phyloP scores from a whole-genome alignment of 208 protist genomes.

The Crithidia bombi region DNA sequence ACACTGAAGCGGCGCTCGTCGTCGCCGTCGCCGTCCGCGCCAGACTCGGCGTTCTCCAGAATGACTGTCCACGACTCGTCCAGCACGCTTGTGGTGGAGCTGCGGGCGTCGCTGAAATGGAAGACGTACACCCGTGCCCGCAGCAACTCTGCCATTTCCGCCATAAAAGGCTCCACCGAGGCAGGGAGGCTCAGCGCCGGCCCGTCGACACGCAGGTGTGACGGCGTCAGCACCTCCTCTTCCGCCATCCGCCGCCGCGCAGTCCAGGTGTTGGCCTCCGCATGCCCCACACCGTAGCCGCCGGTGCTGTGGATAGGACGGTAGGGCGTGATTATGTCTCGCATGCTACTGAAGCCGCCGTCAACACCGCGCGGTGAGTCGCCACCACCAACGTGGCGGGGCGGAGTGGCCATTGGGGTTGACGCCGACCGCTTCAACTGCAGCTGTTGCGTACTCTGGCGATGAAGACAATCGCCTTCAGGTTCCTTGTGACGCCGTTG shows the following conservation, averaged over 20 bases:
- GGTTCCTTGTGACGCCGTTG: not conserved
- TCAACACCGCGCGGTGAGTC: not conserved
- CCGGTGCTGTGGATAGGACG: constrained; percentile 8
- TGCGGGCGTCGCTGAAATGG: constrained; percentile 53
- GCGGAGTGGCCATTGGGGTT: constrained; percentile 9
- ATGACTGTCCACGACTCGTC: constrained; percentile 82
- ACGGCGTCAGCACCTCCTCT: constrained; percentile 1
- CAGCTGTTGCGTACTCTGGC: not conserved
- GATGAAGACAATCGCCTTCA: too few species aligned
- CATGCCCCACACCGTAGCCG: constrained; percentile 2
- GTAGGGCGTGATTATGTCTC: constrained; percentile 13
- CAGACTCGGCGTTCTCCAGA: constrained; percentile 65
- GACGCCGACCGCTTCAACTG: constrained; percentile 4
- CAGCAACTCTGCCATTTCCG: constrained; percentile 44
- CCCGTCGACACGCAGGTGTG: constrained; percentile 4
- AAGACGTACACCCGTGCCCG: constrained; percentile 53
- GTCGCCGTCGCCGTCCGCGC: constrained; percentile 45
- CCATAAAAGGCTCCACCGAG: constrained; percentile 36
- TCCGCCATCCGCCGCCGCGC: not conserved
- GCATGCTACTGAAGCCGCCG: not conserved
- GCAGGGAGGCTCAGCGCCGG: not conserved
- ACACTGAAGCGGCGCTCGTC: constrained; percentile 57
- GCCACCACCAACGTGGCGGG: not conserved
- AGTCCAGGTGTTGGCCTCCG: constrained; percentile 1
- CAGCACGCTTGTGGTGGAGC: constrained; percentile 57